Conservation (phyloP, 2,329 filamentous ascomycete species). For the Alternaria brassicicola region DNA sequence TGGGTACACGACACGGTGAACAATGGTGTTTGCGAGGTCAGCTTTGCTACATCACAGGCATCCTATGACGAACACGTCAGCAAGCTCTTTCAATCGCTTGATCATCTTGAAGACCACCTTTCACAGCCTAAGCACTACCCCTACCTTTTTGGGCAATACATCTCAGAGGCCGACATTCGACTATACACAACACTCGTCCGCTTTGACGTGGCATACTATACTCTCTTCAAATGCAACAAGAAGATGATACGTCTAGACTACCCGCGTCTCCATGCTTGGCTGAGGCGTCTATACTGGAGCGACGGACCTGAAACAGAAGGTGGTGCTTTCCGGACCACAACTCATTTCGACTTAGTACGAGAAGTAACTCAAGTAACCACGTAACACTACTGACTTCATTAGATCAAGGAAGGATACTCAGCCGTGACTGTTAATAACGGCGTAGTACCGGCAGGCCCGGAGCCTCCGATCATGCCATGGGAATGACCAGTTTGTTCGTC, state of each 20-base stretch:
- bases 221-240: conserved; percentile 77
- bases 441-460: conserved; percentile 28
- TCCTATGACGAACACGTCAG: conserved; percentile 79
- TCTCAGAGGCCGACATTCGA: conserved; percentile 57
- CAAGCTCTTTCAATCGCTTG: conserved; percentile 76
- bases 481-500: neutral
- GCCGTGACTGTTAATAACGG: conserved; percentile 31
- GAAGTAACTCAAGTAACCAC: neutral
- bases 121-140: conserved; percentile 57
- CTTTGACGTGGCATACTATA: conserved; percentile 61
- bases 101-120: conserved; percentile 76
- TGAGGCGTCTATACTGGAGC: conserved; percentile 84
- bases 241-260: conserved; percentile 84
- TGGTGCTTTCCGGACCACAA: conserved; percentile 40
- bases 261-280: conserved; percentile 78
- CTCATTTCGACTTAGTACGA: conserved; percentile 35
- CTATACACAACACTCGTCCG: conserved; percentile 64
- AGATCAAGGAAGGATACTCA: conserved; percentile 43
- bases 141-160: conserved; percentile 73
- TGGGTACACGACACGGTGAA: conserved; percentile 76
- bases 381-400: conserved; percentile 1
- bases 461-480: conserved; percentile 29
- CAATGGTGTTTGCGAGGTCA: conserved; percentile 65
- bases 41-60: conserved; percentile 82
- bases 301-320: conserved; percentile 34